A percentile compares a stretch with the other conserved stretches of the same genome.
phyloP scores from a whole-genome alignment of 805 yeast genomes.

The Teunomyces lycoperdinae region DNA sequence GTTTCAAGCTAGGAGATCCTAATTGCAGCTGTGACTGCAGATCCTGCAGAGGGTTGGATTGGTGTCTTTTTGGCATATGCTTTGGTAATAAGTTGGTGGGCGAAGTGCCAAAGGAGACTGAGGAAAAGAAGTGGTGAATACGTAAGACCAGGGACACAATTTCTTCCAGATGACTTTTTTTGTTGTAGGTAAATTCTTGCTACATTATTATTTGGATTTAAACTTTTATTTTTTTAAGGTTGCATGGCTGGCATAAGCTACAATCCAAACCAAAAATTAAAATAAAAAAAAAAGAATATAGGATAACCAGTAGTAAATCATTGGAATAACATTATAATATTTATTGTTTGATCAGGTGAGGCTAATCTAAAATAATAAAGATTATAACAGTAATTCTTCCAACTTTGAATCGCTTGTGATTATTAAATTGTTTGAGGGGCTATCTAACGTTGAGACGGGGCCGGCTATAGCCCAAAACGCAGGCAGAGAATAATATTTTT shows the following conservation, averaged over 20 bases:
- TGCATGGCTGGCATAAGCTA: slow-evolving; percentile 2
- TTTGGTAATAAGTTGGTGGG: neutral
- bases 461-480: neutral
- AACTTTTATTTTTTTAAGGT: slow-evolving; percentile 2
- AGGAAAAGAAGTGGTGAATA: slow-evolving; percentile 2
- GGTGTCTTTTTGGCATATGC: slow-evolving; percentile 10
- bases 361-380: neutral
- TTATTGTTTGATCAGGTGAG: neutral
- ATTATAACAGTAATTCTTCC: neutral
- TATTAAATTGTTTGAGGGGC: neutral
- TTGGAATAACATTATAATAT: neutral
- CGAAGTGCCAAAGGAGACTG: neutral
- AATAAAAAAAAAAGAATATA: neutral
- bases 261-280: neutral
- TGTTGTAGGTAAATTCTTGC: slow-evolving; percentile 3
- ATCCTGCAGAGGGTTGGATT: slow-evolving; percentile 3
- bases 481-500: neutral
- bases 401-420: neutral
- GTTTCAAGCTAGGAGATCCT: slow-evolving; percentile 8
- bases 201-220: slow-evolving; percentile 1
- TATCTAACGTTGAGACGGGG: neutral
- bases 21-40: slow-evolving; percentile 4
- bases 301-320: neutral
- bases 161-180: slow-evolving; percentile 2
- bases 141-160: neutral